Conservation (phyloP, 140 eudicot genomes). For the Anethum foeniculum region DNA sequence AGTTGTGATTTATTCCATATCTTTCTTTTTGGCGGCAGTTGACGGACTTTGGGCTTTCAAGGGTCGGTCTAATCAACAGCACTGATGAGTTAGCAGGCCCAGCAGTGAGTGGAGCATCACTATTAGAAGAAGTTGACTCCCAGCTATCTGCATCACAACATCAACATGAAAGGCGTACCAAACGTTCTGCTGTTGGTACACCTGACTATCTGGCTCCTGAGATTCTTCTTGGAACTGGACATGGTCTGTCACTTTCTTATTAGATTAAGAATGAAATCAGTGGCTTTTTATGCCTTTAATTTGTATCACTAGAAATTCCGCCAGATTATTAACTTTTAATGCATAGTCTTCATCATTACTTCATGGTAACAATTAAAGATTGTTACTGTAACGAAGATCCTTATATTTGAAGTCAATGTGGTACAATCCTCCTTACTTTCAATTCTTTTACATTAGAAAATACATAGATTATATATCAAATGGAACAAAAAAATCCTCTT, state of each 20-base stretch:
- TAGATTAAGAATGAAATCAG: background rate
- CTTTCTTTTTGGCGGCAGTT: slow-evolving; percentile 46
- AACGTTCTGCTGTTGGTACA: slow-evolving; percentile 99
- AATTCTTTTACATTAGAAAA: background rate
- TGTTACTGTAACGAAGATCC: background rate
- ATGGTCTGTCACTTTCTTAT: slow-evolving; percentile 45
- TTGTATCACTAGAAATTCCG: background rate
- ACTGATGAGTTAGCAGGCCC: slow-evolving; percentile 97
- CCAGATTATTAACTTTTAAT: background rate
- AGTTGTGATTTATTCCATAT: slow-evolving; percentile 14
- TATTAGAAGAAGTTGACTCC: slow-evolving; percentile 66
- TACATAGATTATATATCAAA: background rate
- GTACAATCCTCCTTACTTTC: background rate
- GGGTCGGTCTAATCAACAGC: slow-evolving; percentile 96
- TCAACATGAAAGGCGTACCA: slow-evolving; percentile 85
- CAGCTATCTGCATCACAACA: slow-evolving; percentile 43
- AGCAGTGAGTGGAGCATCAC: slow-evolving; percentile 79
- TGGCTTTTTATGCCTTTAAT: background rate
- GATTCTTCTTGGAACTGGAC: slow-evolving; percentile 98
- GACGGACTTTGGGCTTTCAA: slow-evolving; percentile 97
- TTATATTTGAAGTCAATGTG: background rate
- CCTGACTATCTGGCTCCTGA: slow-evolving; percentile 99
- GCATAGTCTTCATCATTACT: background rate
- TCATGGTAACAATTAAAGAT: background rate
- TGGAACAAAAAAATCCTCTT: background rate